phyloP scores from a whole-genome alignment of 441 rosid species.

The Gossypium lobatum region DNA sequence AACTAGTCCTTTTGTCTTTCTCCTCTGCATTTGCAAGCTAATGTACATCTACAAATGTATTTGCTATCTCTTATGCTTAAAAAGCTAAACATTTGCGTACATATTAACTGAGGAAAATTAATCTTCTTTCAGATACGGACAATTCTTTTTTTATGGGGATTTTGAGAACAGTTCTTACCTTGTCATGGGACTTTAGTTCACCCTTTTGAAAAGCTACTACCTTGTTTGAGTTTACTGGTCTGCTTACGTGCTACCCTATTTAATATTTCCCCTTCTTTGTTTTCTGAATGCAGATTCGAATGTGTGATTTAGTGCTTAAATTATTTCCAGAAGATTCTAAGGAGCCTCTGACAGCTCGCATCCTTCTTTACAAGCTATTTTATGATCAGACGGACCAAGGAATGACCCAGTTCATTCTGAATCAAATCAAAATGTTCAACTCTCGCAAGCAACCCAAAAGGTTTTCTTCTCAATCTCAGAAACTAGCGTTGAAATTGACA shows the following conservation, averaged over 20 bases:
- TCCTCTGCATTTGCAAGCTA: background rate
- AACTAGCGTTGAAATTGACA: background rate
- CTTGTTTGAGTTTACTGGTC: background rate
- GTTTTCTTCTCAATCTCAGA: slow-evolving; percentile 29
- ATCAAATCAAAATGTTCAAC: slow-evolving; percentile 72
- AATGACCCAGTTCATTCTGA: slow-evolving; percentile 85
- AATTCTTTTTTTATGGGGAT: background rate
- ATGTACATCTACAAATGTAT: background rate
- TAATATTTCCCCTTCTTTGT: slow-evolving; percentile 4
- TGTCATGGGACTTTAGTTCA: background rate
- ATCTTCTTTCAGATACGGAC: background rate
- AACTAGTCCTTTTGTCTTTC: background rate
- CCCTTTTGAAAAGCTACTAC: background rate
- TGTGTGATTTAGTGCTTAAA: slow-evolving; percentile 74
- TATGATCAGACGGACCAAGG: slow-evolving; percentile 98
- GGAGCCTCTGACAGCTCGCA: slow-evolving; percentile 87
- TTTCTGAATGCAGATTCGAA: slow-evolving; percentile 52
- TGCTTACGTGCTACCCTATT: background rate
- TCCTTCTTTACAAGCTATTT: slow-evolving; percentile 92
- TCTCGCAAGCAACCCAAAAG: slow-evolving; percentile 84
- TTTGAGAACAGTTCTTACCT: background rate
- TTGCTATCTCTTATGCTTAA: background rate
- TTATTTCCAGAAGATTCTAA: slow-evolving; percentile 66
- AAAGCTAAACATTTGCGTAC: background rate
- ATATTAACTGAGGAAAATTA: background rate